phyloP scores from a whole-genome alignment of 345 rosid species.

The Trapa incisa region DNA sequence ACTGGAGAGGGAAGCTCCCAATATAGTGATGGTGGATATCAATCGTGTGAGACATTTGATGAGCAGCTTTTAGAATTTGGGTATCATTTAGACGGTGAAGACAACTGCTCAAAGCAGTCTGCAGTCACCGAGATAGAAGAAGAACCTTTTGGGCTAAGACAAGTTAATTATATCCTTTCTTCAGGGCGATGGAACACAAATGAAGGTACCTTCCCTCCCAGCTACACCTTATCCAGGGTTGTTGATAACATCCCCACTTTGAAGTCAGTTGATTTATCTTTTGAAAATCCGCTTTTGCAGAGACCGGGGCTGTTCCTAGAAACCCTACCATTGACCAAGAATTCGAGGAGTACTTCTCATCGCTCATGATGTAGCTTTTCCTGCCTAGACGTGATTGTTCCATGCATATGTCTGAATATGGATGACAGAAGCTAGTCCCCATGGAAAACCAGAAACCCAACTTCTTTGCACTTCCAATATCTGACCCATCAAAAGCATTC shows the following conservation, averaged over 20 bases:
- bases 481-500: no score
- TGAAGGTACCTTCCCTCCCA: no score
- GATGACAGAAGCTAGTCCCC: no score
- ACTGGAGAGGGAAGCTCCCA: constrained; percentile 8
- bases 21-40: constrained; percentile 6
- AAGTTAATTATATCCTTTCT: constrained; percentile 35
- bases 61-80: constrained; percentile 21
- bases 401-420: no score
- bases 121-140: constrained; percentile 39
- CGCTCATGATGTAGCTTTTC: constrained; percentile 21
- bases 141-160: constrained; percentile 20
- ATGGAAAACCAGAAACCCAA: no score
- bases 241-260: no score
- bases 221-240: no score
- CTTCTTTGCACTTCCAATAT: no score
- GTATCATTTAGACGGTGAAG: constrained; percentile 14
- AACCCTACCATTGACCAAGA: constrained; percentile 38
- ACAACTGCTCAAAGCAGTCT: constrained; percentile 22
- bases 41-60: constrained; percentile 14
- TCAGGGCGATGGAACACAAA: constrained; percentile 31
- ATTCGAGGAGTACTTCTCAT: constrained; percentile 34
- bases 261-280: no score
- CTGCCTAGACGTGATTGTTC: neutral
- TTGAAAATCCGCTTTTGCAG: no score
- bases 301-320: neutral